phyloP scores from a whole-genome alignment of 441 rosid species.

The Kokia cookei region DNA sequence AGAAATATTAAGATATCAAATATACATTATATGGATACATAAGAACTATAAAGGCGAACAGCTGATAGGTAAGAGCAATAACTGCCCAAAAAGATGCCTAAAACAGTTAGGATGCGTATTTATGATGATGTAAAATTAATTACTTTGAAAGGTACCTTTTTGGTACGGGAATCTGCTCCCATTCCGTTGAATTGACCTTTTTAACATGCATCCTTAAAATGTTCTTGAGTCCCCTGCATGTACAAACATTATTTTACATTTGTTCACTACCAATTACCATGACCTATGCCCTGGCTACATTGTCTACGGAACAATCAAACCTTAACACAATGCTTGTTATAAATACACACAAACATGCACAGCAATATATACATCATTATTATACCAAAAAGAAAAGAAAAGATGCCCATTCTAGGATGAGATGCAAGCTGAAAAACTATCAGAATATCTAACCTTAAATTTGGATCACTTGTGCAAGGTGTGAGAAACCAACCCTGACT shows the following conservation, averaged over 20 bases:
- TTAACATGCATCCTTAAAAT: constrained; percentile 68
- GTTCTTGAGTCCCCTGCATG: constrained; percentile 80
- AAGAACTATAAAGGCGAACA: not conserved
- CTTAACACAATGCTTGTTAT: not conserved
- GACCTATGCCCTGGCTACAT: not conserved
- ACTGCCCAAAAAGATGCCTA: not conserved
- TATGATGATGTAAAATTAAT: not conserved
- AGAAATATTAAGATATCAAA: not conserved
- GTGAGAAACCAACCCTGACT: constrained; percentile 96
- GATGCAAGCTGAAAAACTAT: not conserved
- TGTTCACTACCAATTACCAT: not conserved
- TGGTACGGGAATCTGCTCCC: constrained; percentile 85
- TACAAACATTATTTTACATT: constrained; percentile 1
- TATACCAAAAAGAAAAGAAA: not conserved
- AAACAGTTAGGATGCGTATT: not conserved
- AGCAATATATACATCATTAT: not conserved
- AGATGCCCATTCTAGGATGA: not conserved
- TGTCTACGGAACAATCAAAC: not conserved
- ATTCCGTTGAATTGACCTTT: constrained; percentile 70
- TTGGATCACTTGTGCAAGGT: constrained; percentile 75
- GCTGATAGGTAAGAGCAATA: not conserved
- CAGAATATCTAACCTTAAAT: constrained; percentile 61
- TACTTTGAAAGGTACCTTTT: constrained; percentile 49
- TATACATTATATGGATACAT: not conserved
- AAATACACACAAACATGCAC: not conserved